These are phyloP conservation scores for Viola pubescens DNA, from an alignment of 441 rosid species.

Conservation along the genomic window DNA sequence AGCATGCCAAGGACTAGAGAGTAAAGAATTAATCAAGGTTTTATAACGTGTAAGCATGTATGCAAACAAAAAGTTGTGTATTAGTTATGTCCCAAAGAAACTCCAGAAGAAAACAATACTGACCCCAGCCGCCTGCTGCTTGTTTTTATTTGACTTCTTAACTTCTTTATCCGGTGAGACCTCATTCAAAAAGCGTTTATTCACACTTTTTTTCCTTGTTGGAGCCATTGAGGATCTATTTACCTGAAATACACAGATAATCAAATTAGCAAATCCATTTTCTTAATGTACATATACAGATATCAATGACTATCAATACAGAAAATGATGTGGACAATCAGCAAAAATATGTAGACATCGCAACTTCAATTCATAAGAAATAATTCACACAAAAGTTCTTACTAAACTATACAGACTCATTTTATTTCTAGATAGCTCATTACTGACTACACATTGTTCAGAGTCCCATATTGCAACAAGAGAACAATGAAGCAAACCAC, in stretches of 20 bases:
- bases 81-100: too few species aligned
- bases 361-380: too few species aligned
- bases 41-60: too few species aligned
- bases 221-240: constrained; percentile 54
- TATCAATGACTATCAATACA: neutral
- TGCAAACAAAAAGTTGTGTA: too few species aligned
- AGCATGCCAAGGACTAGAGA: neutral
- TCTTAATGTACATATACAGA: neutral
- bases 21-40: neutral
- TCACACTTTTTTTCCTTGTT: constrained; percentile 60
- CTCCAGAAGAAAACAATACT: constrained; percentile 15
- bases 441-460: too few species aligned
- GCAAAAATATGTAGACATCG: neutral
- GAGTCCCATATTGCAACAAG: too few species aligned
- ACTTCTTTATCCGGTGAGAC: constrained; percentile 51
- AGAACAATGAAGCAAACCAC: too few species aligned
- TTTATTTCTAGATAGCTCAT: too few species aligned
- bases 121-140: constrained; percentile 39
- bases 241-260: constrained; percentile 20
- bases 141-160: constrained; percentile 42
- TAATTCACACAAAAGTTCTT: too few species aligned
- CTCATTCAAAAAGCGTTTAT: constrained; percentile 57
- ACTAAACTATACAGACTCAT: neutral
- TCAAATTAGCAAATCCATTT: constrained; percentile 6
- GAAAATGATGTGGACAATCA: neutral